These are phyloP conservation scores for Picea abies DNA, from an alignment of 83 land plant species.

Conservation along the genomic window DNA sequence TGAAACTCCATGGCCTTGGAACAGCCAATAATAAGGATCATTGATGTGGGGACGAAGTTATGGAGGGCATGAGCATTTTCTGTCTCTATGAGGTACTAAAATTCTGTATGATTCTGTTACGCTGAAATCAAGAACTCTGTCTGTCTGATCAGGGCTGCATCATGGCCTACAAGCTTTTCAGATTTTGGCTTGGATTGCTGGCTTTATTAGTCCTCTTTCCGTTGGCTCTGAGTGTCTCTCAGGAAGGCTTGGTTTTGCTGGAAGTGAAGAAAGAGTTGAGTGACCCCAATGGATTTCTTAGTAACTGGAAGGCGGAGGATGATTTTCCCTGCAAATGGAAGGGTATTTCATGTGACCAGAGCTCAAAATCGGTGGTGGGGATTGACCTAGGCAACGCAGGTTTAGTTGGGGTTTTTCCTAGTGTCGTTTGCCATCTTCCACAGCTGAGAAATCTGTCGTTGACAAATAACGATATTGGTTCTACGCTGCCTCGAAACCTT, in stretches of 20 bases:
- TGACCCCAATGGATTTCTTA: constrained; percentile 24
- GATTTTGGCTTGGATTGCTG: neutral
- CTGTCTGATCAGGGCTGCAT: neutral
- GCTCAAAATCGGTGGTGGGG: constrained; percentile 23
- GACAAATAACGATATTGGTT: constrained; percentile 45
- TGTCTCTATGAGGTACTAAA: too few relatives aligned
- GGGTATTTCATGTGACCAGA: constrained; percentile 48
- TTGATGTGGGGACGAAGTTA: too few relatives aligned
- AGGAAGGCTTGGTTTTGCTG: constrained; percentile 39
- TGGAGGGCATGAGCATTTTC: too few relatives aligned
- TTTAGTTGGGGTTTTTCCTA: constrained; percentile 68
- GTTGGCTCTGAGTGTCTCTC: constrained; percentile 44
- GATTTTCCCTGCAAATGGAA: constrained; percentile 58
- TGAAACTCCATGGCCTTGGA: too few relatives aligned
- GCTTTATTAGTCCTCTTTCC: constrained; percentile 56
- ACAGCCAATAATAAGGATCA: too few relatives aligned
- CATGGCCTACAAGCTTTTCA: neutral
- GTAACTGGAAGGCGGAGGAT: constrained; percentile 30
- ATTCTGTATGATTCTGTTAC: too few relatives aligned
- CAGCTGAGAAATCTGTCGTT: constrained; percentile 44
- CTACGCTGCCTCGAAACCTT: constrained; percentile 29
- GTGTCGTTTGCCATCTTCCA: constrained; percentile 49
- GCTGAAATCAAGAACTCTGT: too few relatives aligned
- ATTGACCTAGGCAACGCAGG: constrained; percentile 52
- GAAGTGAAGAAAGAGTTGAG: constrained; percentile 45